phyloP scores from a whole-genome alignment of 148 eudicot genomes.

The Fagopyrum esculentum region DNA sequence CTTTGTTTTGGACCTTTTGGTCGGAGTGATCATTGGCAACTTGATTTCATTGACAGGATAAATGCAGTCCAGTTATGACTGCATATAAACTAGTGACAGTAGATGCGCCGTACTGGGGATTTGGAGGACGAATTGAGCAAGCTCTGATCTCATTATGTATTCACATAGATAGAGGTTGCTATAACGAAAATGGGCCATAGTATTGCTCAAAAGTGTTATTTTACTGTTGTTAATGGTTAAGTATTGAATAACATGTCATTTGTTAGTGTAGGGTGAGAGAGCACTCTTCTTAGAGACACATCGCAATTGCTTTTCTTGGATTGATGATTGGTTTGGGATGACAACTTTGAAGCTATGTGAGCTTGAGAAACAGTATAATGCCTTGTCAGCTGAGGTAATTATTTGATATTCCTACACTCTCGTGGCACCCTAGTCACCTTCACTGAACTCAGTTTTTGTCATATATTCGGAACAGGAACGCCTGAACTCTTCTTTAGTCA shows the following conservation, averaged over 20 bases:
- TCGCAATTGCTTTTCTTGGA: conserved; percentile 54
- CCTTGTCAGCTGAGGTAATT: conserved; percentile 23
- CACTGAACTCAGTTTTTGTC: neutral
- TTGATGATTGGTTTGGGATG: conserved; percentile 62
- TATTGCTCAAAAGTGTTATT: neutral
- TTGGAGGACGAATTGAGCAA: conserved; percentile 54
- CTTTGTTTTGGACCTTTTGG: neutral
- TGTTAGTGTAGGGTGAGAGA: conserved; percentile 49
- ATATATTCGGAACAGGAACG: conserved; percentile 17
- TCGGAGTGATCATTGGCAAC: neutral
- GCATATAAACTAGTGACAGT: conserved; percentile 68
- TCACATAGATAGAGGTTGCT: neutral
- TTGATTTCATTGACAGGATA: conserved; percentile 24
- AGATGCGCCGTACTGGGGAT: conserved; percentile 72
- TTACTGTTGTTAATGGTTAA: neutral
- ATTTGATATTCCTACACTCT: neutral
- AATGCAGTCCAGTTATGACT: conserved; percentile 54
- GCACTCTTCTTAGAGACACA: conserved; percentile 66
- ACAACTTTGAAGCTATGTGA: conserved; percentile 31
- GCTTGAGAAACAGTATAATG: conserved; percentile 36
- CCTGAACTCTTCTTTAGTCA: neutral
- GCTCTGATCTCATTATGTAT: conserved; percentile 41
- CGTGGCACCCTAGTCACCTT: neutral
- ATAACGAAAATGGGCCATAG: neutral
- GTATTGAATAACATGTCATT: neutral